Evolutionary conservation across 1,139 yeast species (phyloP).

Genomic region (Protomyces gravidus): DNA sequence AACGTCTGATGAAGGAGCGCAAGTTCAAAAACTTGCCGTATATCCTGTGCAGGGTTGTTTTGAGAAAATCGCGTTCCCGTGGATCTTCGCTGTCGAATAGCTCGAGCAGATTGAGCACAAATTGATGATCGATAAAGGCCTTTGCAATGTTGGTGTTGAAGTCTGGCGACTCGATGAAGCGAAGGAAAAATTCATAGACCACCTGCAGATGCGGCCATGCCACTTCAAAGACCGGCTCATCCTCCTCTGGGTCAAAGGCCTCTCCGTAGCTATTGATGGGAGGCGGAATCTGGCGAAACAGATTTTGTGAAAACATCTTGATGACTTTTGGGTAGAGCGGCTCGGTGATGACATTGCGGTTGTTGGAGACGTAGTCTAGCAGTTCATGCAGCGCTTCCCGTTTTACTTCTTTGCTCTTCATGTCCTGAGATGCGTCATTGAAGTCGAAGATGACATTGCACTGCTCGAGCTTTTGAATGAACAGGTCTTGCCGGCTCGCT

Average conservation of each 20-base stretch:
- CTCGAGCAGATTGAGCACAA: conserved; percentile 73
- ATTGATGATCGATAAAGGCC: conserved; percentile 86
- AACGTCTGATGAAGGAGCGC: conserved; percentile 84
- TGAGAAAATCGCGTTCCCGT: conserved; percentile 88
- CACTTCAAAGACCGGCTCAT: conserved; percentile 91
- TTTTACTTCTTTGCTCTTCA: conserved; percentile 88
- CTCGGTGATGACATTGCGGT: conserved; percentile 79
- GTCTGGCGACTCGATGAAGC: conserved; percentile 92
- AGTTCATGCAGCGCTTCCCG: conserved; percentile 80
- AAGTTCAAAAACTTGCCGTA: conserved; percentile 91
- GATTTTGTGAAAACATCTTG: conserved; percentile 79
- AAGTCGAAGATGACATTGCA: conserved; percentile 93
- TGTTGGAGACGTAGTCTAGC: conserved; percentile 76
- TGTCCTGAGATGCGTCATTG: conserved; percentile 85
- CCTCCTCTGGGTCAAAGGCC: conserved; percentile 95
- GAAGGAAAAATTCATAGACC: conserved; percentile 85
- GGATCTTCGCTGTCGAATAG: conserved; percentile 95
- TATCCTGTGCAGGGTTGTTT: conserved; percentile 89
- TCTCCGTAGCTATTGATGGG: conserved; percentile 97
- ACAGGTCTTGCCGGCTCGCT: conserved; percentile 75
- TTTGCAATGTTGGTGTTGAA: conserved; percentile 91
- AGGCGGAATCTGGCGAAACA: conserved; percentile 95
- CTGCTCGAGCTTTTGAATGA: conserved; percentile 84
- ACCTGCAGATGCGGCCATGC: conserved; percentile 99
- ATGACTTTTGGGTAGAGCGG: conserved; percentile 87